phyloP scores from a whole-genome alignment of 129 eudicot genomes.

The Flaveria robusta region DNA sequence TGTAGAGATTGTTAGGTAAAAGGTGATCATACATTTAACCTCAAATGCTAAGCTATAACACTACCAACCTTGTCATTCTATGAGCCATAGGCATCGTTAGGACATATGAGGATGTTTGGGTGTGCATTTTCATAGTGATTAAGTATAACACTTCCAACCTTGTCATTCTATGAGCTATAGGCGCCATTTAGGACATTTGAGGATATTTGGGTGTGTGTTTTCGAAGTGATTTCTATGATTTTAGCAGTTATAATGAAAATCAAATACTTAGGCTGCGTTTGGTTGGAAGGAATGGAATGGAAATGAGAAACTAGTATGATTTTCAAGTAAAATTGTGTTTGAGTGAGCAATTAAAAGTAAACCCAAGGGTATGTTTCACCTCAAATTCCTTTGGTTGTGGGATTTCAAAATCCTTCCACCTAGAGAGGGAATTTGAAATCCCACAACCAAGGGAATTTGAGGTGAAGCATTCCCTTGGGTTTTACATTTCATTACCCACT shows the following conservation, averaged over 20 bases:
- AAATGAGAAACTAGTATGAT: too few relatives aligned
- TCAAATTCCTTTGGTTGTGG: too few relatives aligned
- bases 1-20: background rate
- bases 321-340: too few relatives aligned
- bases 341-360: too few relatives aligned
- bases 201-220: background rate
- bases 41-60: background rate
- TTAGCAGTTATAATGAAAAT: background rate
- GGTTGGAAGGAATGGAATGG: too few relatives aligned
- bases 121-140: background rate
- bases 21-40: background rate
- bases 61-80: slow-evolving; percentile 1
- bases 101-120: background rate
- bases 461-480: too few relatives aligned
- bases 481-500: too few relatives aligned
- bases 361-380: too few relatives aligned
- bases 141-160: background rate
- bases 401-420: too few relatives aligned
- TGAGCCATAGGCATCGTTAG: slow-evolving; percentile 8
- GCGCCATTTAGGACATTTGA: background rate
- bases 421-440: too few relatives aligned
- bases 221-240: background rate
- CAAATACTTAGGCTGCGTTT: background rate
- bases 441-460: too few relatives aligned
- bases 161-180: slow-evolving; percentile 14